phyloP scores from a whole-genome alignment of 225 moss, liverwort and hornwort species.

The Bryoerythrophyllum caledonicum region DNA sequence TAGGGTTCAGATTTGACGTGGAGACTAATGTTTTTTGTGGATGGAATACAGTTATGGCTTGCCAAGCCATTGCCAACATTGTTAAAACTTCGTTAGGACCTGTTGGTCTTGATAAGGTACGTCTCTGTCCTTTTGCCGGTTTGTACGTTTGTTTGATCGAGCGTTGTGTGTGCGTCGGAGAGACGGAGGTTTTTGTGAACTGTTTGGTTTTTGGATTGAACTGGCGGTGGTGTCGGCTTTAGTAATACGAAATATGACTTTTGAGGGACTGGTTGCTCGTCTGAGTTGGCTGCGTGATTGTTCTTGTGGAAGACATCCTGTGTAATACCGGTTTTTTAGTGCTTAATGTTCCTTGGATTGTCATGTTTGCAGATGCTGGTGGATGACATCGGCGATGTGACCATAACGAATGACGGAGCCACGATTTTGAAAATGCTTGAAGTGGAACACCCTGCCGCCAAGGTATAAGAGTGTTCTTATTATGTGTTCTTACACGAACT shows the following conservation, averaged over 20 bases:
- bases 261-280: not conserved
- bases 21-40: conserved; percentile 13
- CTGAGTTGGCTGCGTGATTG: not conserved
- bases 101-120: conserved; percentile 88
- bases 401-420: conserved; percentile 87
- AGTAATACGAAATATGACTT: not conserved
- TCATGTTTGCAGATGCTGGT: conserved; percentile 74
- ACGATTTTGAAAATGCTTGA: conserved; percentile 83
- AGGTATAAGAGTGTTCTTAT: conserved; percentile 38
- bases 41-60: conserved; percentile 64
- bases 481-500: not conserved
- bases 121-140: not conserved
- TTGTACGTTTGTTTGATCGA: conserved; percentile 3
- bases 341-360: not conserved
- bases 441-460: conserved; percentile 90
- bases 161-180: not conserved
- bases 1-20: not conserved
- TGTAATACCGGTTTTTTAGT: not conserved
- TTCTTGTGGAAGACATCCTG: not conserved
- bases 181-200: not conserved
- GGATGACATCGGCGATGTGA: conserved; percentile 88
- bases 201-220: not conserved
- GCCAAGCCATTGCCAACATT: conserved; percentile 90
- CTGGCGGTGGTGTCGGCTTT: not conserved
- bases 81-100: conserved; percentile 90